These are phyloP conservation scores for Vitis hybrid DNA, from an alignment of 177 flowering plant genomes.

Conservation along the genomic window DNA sequence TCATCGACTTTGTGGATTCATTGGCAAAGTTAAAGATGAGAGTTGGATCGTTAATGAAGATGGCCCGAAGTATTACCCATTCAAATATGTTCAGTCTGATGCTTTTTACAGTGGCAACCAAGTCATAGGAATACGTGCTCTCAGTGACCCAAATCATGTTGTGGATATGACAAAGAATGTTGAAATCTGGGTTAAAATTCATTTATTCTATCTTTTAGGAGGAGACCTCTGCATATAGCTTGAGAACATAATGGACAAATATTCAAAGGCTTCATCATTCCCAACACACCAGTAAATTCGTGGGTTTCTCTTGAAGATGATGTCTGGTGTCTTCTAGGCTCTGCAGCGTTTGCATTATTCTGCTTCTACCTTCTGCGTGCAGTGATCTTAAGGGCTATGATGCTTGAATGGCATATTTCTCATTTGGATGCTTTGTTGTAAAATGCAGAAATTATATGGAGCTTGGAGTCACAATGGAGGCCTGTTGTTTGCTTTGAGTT, in stretches of 20 bases:
- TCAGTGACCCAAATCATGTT: constrained; percentile 57
- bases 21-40: constrained; percentile 66
- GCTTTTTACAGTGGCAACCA: constrained; percentile 58
- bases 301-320: constrained; percentile 35
- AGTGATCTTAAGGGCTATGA: too few relatives aligned
- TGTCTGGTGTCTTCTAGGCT: too few relatives aligned
- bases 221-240: constrained; percentile 37
- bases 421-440: too few relatives aligned
- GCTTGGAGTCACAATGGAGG: too few relatives aligned
- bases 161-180: constrained; percentile 63
- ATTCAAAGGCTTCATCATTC: constrained; percentile 43
- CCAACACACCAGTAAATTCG: constrained; percentile 47
- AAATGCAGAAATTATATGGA: too few relatives aligned
- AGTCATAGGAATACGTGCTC: constrained; percentile 58
- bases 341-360: too few relatives aligned
- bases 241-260: constrained; percentile 58
- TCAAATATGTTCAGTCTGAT: constrained; percentile 64
- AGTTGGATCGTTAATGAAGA: constrained; percentile 20
- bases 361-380: too few relatives aligned
- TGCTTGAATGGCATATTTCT: too few relatives aligned
- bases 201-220: constrained; percentile 73
- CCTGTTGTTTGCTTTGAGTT: too few relatives aligned
- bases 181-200: constrained; percentile 46
- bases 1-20: constrained; percentile 81
- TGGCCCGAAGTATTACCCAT: constrained; percentile 48